These are phyloP conservation scores for Drechmeria coniospora DNA, from an alignment of 2,329 filamentous ascomycete genomes.

Conservation along the genomic window DNA sequence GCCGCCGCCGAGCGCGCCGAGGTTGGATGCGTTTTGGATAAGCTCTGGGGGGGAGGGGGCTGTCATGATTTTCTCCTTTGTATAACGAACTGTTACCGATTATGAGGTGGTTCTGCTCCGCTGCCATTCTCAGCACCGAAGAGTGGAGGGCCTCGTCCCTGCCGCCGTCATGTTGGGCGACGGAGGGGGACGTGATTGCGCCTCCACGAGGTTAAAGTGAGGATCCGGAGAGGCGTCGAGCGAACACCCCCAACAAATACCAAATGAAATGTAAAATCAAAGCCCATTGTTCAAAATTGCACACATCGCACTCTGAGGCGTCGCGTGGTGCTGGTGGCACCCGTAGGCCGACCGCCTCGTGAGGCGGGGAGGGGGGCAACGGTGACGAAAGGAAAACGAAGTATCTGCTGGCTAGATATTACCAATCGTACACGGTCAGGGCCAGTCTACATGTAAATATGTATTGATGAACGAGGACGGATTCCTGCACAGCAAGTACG, in stretches of 20 bases:
- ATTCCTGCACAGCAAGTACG: too few relatives aligned
- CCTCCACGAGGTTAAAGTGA: conserved; percentile 60
- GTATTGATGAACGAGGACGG: too few relatives aligned
- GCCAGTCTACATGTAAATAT: too few relatives aligned
- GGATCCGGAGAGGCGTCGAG: conserved; percentile 48
- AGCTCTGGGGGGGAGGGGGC: conserved; percentile 18
- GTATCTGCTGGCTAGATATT: too few relatives aligned
- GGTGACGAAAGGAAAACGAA: too few relatives aligned
- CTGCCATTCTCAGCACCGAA: conserved; percentile 51
- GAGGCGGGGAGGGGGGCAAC: too few relatives aligned
- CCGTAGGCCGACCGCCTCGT: too few relatives aligned
- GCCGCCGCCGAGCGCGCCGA: too few relatives aligned
- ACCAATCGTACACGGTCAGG: too few relatives aligned
- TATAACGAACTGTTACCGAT: conserved; percentile 26
- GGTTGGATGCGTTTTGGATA: conserved; percentile 6
- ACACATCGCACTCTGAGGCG: too few relatives aligned
- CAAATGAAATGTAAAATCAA: conserved; percentile 15
- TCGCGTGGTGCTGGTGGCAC: too few relatives aligned
- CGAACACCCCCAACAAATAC: conserved; percentile 29
- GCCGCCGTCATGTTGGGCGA: conserved; percentile 8
- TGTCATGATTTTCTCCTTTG: conserved; percentile 30
- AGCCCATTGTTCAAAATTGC: conserved; percentile 7
- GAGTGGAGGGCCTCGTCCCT: conserved; percentile 37
- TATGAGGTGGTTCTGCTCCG: conserved; percentile 47
- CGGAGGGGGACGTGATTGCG: conserved; percentile 21